Base-by-base conservation (phyloP, 306 rosid species). In the Vachellia collinsii region DNA sequence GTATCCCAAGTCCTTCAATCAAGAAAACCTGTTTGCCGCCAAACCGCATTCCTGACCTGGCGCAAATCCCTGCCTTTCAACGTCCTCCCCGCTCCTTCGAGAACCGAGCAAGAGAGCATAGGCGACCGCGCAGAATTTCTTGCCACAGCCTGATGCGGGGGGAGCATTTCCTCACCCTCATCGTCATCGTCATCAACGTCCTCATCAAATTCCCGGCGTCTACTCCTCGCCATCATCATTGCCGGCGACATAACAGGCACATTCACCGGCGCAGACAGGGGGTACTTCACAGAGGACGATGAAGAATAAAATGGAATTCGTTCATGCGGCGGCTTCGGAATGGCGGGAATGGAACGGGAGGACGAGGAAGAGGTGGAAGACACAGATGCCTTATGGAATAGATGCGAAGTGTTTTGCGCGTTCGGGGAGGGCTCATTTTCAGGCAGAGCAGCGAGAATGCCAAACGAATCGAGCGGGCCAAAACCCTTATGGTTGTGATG, bases 71-170 rank as follows among this genome's bases (percentile, higher is more conserved):
- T 83, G 16, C 89, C 89, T 70, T 94, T 92, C 77, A 92, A 83
- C 19, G 97, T 92, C 80, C 98, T 86, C 23, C 98, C 97, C 0
- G 77, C 93, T 3, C 98, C 98, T 85, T 92, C 98, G 0, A 94
- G 94, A 62, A 92, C 91, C 12, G 98, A 94, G 75, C 50, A 89
- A 22, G 98, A 84, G 17, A 43, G 54, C 74, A 70, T 23, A 22
- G 74, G 74, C 56, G 56, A 43, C 54, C 75, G 88, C 25, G 88
- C 80, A 53, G 74, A 72, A 23, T 86, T 89, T 44, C 88, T 86
- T 0, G 90, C 90, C 11, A 92, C 92, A 39, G 85, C 85, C 88
- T 89, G 93, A 61, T 92, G 97, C 34, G 98, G 98, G 12, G 98
- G 97, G 76, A 94, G 83, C 83, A 88, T 85, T 84, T 90, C 93